Base-by-base conservation (phyloP, 2,329 filamentous ascomycete genomes). In the Pseudogymnoascus sp. region DNA sequence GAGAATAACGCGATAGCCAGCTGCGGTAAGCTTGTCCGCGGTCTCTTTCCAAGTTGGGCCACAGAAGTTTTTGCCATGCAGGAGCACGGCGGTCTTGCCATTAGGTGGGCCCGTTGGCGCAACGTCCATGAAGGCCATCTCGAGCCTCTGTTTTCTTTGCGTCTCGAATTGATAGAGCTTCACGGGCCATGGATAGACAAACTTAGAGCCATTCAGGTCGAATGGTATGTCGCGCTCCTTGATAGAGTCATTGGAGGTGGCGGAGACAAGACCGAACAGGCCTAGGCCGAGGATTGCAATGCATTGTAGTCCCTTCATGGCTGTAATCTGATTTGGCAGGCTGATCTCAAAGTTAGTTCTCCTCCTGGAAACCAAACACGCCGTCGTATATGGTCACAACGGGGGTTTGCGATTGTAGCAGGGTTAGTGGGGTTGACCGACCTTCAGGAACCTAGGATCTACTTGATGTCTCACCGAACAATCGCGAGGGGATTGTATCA, bases 21-120 rank as follows among this genome's bases (percentile, higher is more conserved):
- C 69, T 2, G 67, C 65, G 3, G 74, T 68, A 61, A 84, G 76
- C 9, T 72, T 69, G 9, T 70, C 65, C n/a, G 79, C 78, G 12
- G 80, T 83, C 14, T 70, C 71, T 61, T 77, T 74, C 81, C 81
- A 84, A 6, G 81, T 84, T 21, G 79, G 73, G 37, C 76, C 78
- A 69, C 81, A 84, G 66, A 84, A 84, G 71, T 83, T 83, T 71
- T 82, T 83, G 66, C 81, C 81, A 68, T 84, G 81, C 14, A 84
- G 70, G 35, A 83, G 75, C 7, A 82, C 71, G 8, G 59, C 38
- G 5, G 61, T 62, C 45, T 52, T 52, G 18, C 49, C 64, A 38
- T 76, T 78, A 16, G 45, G 45, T 52, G 23, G 7, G 4, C 45
- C 45, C 43, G 73, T 74, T 6, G 79, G 79, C 11, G 71, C 60